A percentile compares a stretch with the other conserved stretches of the same genome.
These are phyloP conservation scores for Erodium trifolium DNA, from an alignment of 441 rosid genomes.

Conservation along the genomic window DNA sequence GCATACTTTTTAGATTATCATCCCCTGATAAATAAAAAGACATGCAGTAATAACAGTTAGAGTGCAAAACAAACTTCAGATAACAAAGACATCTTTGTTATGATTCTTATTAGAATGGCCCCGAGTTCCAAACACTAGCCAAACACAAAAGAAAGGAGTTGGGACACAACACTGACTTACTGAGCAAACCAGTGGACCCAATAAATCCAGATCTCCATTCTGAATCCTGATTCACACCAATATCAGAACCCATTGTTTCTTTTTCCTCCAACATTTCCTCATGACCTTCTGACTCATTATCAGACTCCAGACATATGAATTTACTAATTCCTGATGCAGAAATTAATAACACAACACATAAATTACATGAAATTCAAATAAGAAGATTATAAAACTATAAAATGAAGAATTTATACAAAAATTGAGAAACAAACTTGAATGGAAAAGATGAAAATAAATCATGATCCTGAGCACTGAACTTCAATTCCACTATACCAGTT, in stretches of 20 bases:
- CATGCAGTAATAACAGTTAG: conserved; percentile 14
- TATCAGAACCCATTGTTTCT: conserved; percentile 20
- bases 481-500: not conserved
- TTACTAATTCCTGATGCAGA: conserved; percentile 32
- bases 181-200: conserved; percentile 23
- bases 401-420: not conserved
- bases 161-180: conserved; percentile 21
- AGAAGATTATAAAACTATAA: not conserved
- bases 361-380: not conserved
- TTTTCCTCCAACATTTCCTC: conserved; percentile 28
- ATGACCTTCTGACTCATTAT: conserved; percentile 39
- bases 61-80: conserved; percentile 12
- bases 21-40: conserved; percentile 33
- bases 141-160: not conserved
- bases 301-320: conserved; percentile 61
- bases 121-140: conserved; percentile 5
- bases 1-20: conserved; percentile 18
- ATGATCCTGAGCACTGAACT: not conserved
- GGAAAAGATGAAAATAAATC: not conserved
- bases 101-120: not conserved
- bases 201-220: conserved; percentile 24
- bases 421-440: not conserved
- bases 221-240: conserved; percentile 24
- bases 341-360: not conserved
- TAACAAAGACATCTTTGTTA: conserved; percentile 6